Conservation (phyloP, 495 filamentous ascomycete species). For the Aspergillus sclerotioniger region DNA sequence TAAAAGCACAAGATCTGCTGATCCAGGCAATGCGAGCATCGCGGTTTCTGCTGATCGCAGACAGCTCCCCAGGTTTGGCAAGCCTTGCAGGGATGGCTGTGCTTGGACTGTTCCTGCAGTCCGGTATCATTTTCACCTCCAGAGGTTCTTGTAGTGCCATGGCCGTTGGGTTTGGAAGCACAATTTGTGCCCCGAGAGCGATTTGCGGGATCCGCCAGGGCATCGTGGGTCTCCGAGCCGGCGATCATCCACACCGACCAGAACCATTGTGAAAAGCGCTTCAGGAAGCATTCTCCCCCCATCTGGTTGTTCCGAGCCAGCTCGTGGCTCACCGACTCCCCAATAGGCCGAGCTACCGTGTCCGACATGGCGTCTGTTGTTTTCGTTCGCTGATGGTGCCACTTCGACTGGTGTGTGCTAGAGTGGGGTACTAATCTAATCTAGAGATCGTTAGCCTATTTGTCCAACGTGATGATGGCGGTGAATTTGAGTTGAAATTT, state of each 20-base stretch:
- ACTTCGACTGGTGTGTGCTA: no score
- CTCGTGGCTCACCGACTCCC: background rate
- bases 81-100: constrained; percentile 27
- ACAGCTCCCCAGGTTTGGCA: constrained; percentile 30
- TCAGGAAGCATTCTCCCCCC: constrained; percentile 1
- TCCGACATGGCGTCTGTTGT: no score
- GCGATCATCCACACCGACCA: constrained; percentile 14
- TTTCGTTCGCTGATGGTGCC: no score
- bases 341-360: background rate
- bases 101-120: background rate
- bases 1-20: constrained; percentile 43
- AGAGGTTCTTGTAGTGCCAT: background rate
- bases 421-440: no score
- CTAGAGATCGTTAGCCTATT: no score
- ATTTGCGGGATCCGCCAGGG: constrained; percentile 1
- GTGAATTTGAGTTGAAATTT: no score
- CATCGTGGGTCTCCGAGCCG: constrained; percentile 2
- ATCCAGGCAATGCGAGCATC: constrained; percentile 37
- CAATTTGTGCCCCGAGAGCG: background rate
- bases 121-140: background rate
- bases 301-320: background rate
- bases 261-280: constrained; percentile 22
- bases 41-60: constrained; percentile 36
- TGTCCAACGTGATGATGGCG: no score
- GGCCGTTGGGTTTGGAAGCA: background rate